Evolutionary conservation across 148 eudicot species (phyloP), one percentile per base, ranked within the genome.

Genomic region (Selenicereus undatus): DNA sequence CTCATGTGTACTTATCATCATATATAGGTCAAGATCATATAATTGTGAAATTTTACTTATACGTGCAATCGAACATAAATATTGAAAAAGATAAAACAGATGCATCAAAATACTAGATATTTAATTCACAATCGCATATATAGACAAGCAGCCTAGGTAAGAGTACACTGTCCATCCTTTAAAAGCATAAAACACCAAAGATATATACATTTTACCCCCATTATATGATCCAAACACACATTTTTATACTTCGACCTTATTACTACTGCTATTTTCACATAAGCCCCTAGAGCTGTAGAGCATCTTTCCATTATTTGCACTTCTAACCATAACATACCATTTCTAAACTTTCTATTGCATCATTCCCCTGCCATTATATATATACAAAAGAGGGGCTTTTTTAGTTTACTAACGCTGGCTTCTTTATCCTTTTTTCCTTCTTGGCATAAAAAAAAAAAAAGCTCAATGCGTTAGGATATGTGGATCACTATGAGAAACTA

Each of bases 401-500:
- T 76, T 50, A 81, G 83, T 45, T 74, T 12, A 26, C 78, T 21
- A 58, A 80, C 71, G 72, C 51, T 83, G 52, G 52, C 52, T 68
- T 79, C 80, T 80, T 76, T 83, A 58, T 62, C 22, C 17, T 12
- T 12, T 48, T 48, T 48, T 71, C 36, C 56, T 76, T 54, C 27
- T 71, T 18, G 69, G 71, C 32, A 69, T 21, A 62, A 32, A 32
- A 32, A 32, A n/a, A 4, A 36, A 84, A 84, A 79, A 80, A 84
- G 81, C 86, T 71, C 86, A 71, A 71, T 5, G 80, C 72, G 56
- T 76, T 76, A n/a, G 79, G 62, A 76, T 71, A 8, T 51, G 13
- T 12, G 77, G 85, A 80, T 76, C 82, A 72, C 81, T 77, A 70
- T 80, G 65, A 45, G 39, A 75, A 83, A 75, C 75, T 82, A 82